Conservation (phyloP, 2,329 filamentous ascomycete species). For the Coleophoma crateriformis region DNA sequence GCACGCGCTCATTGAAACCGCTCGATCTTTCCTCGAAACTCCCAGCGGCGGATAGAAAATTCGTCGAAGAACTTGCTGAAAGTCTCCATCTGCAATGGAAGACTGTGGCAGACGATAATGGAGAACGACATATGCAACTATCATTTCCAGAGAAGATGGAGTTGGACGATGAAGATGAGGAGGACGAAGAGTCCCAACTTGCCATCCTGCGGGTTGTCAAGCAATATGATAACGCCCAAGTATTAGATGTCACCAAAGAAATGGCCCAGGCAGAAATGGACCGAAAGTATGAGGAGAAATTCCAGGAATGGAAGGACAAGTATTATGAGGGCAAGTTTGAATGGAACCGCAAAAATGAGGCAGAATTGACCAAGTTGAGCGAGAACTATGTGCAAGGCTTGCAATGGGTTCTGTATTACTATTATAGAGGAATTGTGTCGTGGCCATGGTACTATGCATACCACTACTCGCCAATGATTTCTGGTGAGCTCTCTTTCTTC, state of each 20-base stretch:
- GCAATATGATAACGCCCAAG: conserved; percentile 83
- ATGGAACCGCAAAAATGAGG: conserved; percentile 77
- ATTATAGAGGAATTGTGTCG: conserved; percentile 93
- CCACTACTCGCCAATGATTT: conserved; percentile 97
- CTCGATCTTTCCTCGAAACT: conserved; percentile 71
- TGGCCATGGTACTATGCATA: conserved; percentile 99
- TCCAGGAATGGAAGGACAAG: conserved; percentile 86
- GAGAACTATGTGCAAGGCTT: conserved; percentile 97
- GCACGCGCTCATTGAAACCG: conserved; percentile 55
- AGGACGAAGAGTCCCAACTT: conserved; percentile 78
- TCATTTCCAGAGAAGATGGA: conserved; percentile 44
- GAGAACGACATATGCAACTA: conserved; percentile 60
- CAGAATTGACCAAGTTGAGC: conserved; percentile 73
- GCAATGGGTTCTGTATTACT: conserved; percentile 98
- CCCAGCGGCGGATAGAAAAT: conserved; percentile 83
- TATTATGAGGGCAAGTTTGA: conserved; percentile 91
- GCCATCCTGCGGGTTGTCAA: conserved; percentile 82
- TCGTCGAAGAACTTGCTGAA: conserved; percentile 80
- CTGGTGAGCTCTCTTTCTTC: conserved; percentile 42
- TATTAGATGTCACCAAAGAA: conserved; percentile 73
- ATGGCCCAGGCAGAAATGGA: conserved; percentile 76
- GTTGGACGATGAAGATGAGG: conserved; percentile 51
- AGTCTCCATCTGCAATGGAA: conserved; percentile 62
- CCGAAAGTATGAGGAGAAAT: conserved; percentile 84
- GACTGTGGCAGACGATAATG: conserved; percentile 57